phyloP scores from a whole-genome alignment of 495 filamentous ascomycete species.

The Hyaloscypha bicolor region DNA sequence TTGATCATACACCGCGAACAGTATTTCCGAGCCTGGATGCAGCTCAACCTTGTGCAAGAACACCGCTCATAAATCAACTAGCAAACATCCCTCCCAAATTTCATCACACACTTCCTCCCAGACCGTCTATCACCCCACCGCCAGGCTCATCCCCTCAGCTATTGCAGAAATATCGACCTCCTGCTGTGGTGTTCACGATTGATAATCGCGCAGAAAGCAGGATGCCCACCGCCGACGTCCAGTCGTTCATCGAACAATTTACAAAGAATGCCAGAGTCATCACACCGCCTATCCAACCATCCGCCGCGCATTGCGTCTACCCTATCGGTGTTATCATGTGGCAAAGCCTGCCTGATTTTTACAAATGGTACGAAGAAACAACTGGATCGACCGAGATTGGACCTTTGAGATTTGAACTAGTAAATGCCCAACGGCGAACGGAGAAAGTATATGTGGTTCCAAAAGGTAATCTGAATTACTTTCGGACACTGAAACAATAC shows the following conservation, averaged over 20 bases:
- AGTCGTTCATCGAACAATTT: constrained; percentile 2
- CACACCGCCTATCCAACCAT: not conserved
- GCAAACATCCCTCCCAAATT: too few relatives aligned
- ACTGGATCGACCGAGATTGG: not conserved
- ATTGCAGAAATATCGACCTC: constrained; percentile 1
- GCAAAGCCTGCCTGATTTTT: constrained; percentile 15
- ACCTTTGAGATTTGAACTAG: constrained; percentile 11
- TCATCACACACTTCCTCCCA: too few relatives aligned
- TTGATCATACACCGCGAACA: too few relatives aligned
- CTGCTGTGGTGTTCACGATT: constrained; percentile 10
- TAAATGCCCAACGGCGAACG: constrained; percentile 7
- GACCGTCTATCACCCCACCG: too few relatives aligned
- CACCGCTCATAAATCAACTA: too few relatives aligned
- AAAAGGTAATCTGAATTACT: not conserved
- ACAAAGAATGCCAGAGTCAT: constrained; percentile 8
- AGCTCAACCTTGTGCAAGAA: too few relatives aligned
- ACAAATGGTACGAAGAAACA: constrained; percentile 9
- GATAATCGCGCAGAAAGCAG: constrained; percentile 13
- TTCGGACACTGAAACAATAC: constrained; percentile 17
- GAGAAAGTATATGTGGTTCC: constrained; percentile 10
- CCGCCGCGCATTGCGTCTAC: not conserved
- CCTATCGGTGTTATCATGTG: constrained; percentile 18
- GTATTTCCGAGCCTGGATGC: too few relatives aligned
- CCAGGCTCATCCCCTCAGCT: not conserved
- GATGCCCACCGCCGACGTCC: constrained; percentile 1